Evolutionary conservation across 371 early-diverging fungal genomes (phyloP), one percentile per base, ranked within the genome.

Genomic region (Saksenaea oblongispora): DNA sequence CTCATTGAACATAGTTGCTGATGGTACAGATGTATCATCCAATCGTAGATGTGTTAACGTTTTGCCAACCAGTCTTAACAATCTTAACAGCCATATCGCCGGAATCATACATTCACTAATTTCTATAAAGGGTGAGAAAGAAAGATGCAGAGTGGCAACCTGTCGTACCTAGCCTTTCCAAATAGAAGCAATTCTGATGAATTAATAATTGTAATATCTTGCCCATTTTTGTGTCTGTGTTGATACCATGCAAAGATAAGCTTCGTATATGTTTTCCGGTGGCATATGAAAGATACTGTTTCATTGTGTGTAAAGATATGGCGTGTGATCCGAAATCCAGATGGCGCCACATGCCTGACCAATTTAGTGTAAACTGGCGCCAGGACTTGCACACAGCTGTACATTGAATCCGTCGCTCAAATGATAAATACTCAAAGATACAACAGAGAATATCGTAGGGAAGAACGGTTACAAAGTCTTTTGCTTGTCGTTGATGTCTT

Each of bases 311-410:
- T 2, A 26, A 34, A 5, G 70, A 56, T 0, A 70, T 58, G 35
- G 58, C 66, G 17, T 34, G 18, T 11, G 60, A 26, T 0, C 58
- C 66, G 58, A 74, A 76, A 3, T 70, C 69, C 34, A 80, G 22
- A 26, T 74, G 60, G 9, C 74, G 68, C 81, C 81, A 80, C 69
- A 76, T 74, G 13, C 71, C 75, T 18, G 73, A 56, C 74, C 76
- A 76, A 31, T 53, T 31, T 10, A 65, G 17, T 2, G 71, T 56
- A 56, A 78, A 71, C 0, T 47, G 15, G 27, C 71, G 69, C 81
- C 81, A 80, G 1, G 59, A 51, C n/a, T 36, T 37, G n/a, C 67
- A 77, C 0, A 80, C 81, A 3, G 42, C 60, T 54, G 73, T 68
- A 24, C 78, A 80, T 22, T 64, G 72, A 5, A 76, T 41, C 3